A percentile compares a stretch with the other conserved stretches of the same genome.
Evolutionary conservation across 176 grass and related monocot genomes (phyloP).

Genomic region (Pontederia crassipes): DNA sequence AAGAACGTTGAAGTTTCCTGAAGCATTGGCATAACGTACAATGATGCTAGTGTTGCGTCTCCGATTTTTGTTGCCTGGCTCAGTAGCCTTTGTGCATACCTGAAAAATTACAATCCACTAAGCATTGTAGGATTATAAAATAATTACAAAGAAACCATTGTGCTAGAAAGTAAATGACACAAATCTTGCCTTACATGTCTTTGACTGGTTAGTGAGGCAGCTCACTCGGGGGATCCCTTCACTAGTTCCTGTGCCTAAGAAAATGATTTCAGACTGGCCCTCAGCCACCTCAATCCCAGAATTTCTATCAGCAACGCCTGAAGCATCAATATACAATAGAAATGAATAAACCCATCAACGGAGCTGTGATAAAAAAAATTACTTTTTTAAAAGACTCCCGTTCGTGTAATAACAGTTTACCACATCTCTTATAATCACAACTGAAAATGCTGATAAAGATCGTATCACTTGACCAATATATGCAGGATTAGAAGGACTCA

Average conservation of each 20-base stretch:
- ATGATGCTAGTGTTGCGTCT: constrained; percentile 83
- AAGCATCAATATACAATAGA: background rate
- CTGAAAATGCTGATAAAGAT: no score
- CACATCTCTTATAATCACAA: no score
- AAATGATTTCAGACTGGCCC: constrained; percentile 68
- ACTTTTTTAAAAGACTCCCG: no score
- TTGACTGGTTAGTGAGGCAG: constrained; percentile 65
- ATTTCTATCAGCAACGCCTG: constrained; percentile 4
- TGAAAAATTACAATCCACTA: constrained; percentile 15
- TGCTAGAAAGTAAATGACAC: background rate
- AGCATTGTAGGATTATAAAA: no score
- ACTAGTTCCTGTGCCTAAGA: constrained; percentile 89
- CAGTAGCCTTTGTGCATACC: constrained; percentile 61
- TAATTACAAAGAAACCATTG: no score
- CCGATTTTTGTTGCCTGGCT: constrained; percentile 57
- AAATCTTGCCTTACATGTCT: constrained; percentile 47
- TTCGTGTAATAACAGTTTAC: no score
- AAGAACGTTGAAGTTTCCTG: constrained; percentile 58
- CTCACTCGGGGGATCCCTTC: constrained; percentile 87
- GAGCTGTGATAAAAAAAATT: no score
- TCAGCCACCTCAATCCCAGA: background rate
- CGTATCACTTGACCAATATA: no score
- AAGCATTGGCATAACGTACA: constrained; percentile 42
- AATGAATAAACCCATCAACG: no score
- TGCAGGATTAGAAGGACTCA: no score